Percentiles rank a stretch among this genome's conserved stretches.
Evolutionary conservation across 441 rosid species (phyloP).

Genomic region (Capsella rubella): DNA sequence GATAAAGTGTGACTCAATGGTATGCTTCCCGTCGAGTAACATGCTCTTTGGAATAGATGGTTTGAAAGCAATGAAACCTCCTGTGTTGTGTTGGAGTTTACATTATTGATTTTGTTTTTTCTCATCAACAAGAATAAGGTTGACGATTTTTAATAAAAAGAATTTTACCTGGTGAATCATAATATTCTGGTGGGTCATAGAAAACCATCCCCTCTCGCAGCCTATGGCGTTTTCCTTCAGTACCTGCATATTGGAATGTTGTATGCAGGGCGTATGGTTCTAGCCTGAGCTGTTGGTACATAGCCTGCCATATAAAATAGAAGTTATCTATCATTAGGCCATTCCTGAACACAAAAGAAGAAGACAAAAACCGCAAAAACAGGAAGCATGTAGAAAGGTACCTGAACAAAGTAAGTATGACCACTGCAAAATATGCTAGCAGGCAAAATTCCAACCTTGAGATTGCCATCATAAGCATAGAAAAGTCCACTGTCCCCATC

Average conservation of each 20-base stretch:
- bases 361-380: conserved; percentile 22
- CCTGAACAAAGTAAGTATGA: conserved; percentile 98
- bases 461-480: conserved; percentile 93
- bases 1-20: conserved; percentile 76
- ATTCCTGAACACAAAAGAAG: conserved; percentile 7
- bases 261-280: conserved; percentile 98
- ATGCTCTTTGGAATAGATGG: conserved; percentile 86
- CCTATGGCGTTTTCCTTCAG: conserved; percentile 98
- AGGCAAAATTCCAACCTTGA: conserved; percentile 94
- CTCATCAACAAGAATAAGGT: conserved; percentile 22
- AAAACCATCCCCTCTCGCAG: conserved; percentile 92
- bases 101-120: conserved; percentile 17
- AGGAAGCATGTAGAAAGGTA: conserved; percentile 43
- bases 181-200: conserved; percentile 93
- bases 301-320: conserved; percentile 63
- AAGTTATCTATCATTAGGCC: background rate
- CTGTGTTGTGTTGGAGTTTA: conserved; percentile 53
- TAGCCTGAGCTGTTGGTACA: conserved; percentile 86
- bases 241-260: conserved; percentile 98
- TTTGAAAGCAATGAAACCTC: conserved; percentile 90
- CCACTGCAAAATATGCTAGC: conserved; percentile 98
- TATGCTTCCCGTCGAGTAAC: conserved; percentile 89
- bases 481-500: conserved; percentile 80
- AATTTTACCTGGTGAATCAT: conserved; percentile 74
- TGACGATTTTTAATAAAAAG: background rate